These are phyloP conservation scores for Phaeosphaeria sp. DNA, from an alignment of 2,329 filamentous ascomycete species.

Conservation along the genomic window DNA sequence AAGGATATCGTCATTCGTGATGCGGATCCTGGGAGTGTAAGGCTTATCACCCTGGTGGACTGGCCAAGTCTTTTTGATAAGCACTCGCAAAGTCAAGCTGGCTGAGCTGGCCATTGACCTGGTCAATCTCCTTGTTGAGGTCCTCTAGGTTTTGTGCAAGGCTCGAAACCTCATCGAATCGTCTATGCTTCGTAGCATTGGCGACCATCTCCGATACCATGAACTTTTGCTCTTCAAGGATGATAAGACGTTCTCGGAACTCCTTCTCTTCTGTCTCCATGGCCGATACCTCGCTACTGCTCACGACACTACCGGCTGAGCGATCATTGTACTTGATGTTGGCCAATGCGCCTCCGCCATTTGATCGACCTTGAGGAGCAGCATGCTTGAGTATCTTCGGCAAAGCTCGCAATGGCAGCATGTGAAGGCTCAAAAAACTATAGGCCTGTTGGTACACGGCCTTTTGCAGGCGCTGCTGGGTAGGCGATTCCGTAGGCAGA, in stretches of 20 bases:
- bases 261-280: constrained; percentile 86
- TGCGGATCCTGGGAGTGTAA: too few relatives aligned
- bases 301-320: constrained; percentile 60
- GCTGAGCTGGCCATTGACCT: constrained; percentile 68
- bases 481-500: constrained; percentile 72
- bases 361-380: constrained; percentile 56
- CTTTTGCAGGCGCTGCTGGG: constrained; percentile 78
- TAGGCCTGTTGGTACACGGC: constrained; percentile 84
- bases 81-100: constrained; percentile 68
- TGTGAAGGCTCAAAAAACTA: constrained; percentile 84
- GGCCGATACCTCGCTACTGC: constrained; percentile 65
- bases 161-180: constrained; percentile 86
- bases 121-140: constrained; percentile 77
- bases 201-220: constrained; percentile 86
- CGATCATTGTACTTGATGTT: constrained; percentile 65
- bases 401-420: constrained; percentile 76
- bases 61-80: constrained; percentile 48
- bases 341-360: constrained; percentile 57
- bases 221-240: constrained; percentile 90
- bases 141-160: constrained; percentile 83
- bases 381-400: constrained; percentile 61
- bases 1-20: too few relatives aligned
- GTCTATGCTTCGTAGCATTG: constrained; percentile 74
- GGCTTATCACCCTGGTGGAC: constrained; percentile 29
- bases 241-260: constrained; percentile 77